phyloP scores from a whole-genome alignment of 331 rosid species.

The Rosa hybrid region DNA sequence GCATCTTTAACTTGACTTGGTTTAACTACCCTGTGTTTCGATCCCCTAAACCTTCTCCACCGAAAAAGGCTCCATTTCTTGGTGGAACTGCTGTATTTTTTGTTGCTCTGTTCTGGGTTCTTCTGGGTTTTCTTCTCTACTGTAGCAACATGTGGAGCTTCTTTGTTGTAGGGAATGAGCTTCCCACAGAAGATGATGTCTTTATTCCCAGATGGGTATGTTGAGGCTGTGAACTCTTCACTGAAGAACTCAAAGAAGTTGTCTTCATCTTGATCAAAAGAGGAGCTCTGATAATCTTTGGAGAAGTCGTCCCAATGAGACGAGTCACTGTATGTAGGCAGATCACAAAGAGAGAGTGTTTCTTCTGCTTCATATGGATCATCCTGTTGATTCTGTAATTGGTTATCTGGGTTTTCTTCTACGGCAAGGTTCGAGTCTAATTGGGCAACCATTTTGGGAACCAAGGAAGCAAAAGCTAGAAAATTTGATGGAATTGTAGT shows the following conservation, averaged over 20 bases:
- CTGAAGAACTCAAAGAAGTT: slow-evolving; percentile 75
- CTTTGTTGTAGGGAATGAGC: slow-evolving; percentile 59
- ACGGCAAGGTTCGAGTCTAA: background rate
- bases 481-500: background rate
- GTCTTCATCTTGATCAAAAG: slow-evolving; percentile 34
- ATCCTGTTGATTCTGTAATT: slow-evolving; percentile 6
- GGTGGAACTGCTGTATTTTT: background rate
- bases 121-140: slow-evolving; percentile 6
- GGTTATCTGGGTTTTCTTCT: background rate
- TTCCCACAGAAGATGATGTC: slow-evolving; percentile 82
- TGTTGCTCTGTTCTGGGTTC: background rate
- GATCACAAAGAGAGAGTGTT: slow-evolving; percentile 46
- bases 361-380: slow-evolving; percentile 44
- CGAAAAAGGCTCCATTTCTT: slow-evolving; percentile 9
- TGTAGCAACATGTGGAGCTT: slow-evolving; percentile 7
- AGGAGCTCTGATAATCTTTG: slow-evolving; percentile 31
- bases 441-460: slow-evolving; percentile 13
- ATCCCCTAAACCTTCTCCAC: slow-evolving; percentile 10
- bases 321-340: slow-evolving; percentile 38
- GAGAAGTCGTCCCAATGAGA: slow-evolving; percentile 41
- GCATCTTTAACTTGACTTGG: slow-evolving; percentile 1
- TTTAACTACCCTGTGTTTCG: background rate
- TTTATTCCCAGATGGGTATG: slow-evolving; percentile 16
- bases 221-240: slow-evolving; percentile 48
- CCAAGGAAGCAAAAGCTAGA: background rate